Base-by-base conservation (phyloP, 2,329 filamentous ascomycete species). In the Bipolaris oryzae region DNA sequence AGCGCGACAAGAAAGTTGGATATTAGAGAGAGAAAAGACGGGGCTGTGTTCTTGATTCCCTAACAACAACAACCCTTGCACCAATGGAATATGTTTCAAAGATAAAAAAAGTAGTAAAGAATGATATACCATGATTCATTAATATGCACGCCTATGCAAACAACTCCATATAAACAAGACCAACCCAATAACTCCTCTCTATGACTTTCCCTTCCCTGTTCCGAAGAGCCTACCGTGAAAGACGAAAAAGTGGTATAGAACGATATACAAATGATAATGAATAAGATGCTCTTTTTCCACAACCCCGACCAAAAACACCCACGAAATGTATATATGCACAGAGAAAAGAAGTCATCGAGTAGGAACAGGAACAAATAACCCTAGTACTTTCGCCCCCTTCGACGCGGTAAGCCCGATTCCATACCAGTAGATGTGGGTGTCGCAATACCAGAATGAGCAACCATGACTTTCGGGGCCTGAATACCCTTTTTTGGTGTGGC, bases 401-500 rank as follows among this genome's bases (percentile, higher is more conserved):
- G 50, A 35, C 74, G 65, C 5, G 73, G 72, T 53, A 76, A 31
- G 3, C 71, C 73, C 15, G 63, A 66, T 48, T 74, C 72, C 35
- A 66, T 54, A 13, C 53, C 53, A 13, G 20, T 13, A 1, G 23
- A 2, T 5, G 31, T 20, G 1, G 28, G 28, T 31, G 43, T 18
- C 38, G 13, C 63, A 21, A 25, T 34, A 13, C 57, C 51, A 28
- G 57, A 55, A 39, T 43, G 47, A n/a, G 64, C 15, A 7, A 67
- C 53, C 33, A 66, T 37, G 0, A 69, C 61, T 34, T 63, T 66
- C 0, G 68, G 69, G 11, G 64, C 52, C 2, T 66, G 63, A 28
- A 75, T 67, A 0, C 71, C 68, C 55, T 74, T 74, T 58, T 70
- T 70, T 1, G 72, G 73, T 20, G 69, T 69, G 11, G 63, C 62